Evolutionary conservation across 805 yeast genomes (phyloP).

Genomic region (Teunomyces gatunensis): DNA sequence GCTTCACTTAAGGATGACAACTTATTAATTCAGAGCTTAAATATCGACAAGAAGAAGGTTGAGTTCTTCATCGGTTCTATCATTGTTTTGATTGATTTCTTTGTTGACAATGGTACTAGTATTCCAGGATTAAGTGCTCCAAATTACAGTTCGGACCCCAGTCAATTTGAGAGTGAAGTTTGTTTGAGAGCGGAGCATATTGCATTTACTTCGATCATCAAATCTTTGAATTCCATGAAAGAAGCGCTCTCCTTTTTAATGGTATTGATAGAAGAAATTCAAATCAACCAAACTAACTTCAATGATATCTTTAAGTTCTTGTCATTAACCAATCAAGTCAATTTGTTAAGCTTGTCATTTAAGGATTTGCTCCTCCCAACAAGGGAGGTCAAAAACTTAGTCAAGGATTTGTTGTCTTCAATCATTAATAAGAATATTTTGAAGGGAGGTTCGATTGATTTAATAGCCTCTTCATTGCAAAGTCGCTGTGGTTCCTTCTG

Average conservation of each 20-base stretch:
- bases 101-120: constrained; percentile 59
- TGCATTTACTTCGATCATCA: constrained; percentile 75
- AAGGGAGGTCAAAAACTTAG: constrained; percentile 57
- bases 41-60: constrained; percentile 48
- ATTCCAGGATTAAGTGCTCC: constrained; percentile 65
- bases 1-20: constrained; percentile 43
- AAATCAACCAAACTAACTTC: constrained; percentile 42
- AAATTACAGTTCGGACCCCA: constrained; percentile 48
- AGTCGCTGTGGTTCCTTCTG: constrained; percentile 94
- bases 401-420: constrained; percentile 84
- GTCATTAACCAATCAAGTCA: constrained; percentile 63
- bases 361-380: constrained; percentile 75
- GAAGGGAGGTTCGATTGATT: constrained; percentile 90
- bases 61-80: constrained; percentile 73
- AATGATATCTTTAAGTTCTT: constrained; percentile 70
- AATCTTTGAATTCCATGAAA: constrained; percentile 72
- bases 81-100: constrained; percentile 65
- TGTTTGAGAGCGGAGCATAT: constrained; percentile 87
- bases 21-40: constrained; percentile 44
- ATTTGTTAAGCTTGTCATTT: constrained; percentile 64
- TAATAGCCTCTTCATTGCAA: constrained; percentile 82
- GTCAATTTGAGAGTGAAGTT: constrained; percentile 56
- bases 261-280: constrained; percentile 73
- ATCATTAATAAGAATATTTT: constrained; percentile 85
- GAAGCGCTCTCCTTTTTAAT: constrained; percentile 88